Conservation (phyloP, 257 asterid species). For the Ophiorrhiza pumila region DNA sequence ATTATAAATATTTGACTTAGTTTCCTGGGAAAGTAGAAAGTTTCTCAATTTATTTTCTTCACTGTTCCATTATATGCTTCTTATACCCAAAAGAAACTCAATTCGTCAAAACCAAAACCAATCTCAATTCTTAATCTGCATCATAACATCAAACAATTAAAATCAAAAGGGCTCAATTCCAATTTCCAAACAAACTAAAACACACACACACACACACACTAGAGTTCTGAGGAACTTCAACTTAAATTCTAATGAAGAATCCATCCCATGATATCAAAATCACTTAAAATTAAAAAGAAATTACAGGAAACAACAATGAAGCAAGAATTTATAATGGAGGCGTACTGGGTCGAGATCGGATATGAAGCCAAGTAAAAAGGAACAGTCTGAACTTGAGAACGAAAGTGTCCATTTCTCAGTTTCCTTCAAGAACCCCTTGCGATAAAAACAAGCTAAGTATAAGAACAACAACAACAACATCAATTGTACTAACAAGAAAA, state of each 20-base stretch:
- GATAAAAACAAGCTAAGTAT: not conserved
- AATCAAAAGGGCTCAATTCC: not conserved
- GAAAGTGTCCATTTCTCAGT: conserved; percentile 32
- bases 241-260: not conserved
- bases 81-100: not conserved
- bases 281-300: not conserved
- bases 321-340: not conserved
- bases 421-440: not conserved
- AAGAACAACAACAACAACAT: not conserved
- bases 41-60: not conserved
- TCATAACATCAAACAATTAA: not conserved
- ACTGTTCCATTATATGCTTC: not conserved
- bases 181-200: not conserved
- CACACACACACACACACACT: too few relatives aligned
- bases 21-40: not conserved
- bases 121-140: not conserved
- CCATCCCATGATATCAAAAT: not conserved
- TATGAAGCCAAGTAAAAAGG: conserved; percentile 52
- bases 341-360: conserved; percentile 63
- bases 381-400: conserved; percentile 46
- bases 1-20: not conserved
- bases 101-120: too few relatives aligned
- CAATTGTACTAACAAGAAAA: not conserved
- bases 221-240: not conserved
- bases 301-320: not conserved